These are phyloP conservation scores for Pisolithus marmoratus DNA, from an alignment of 768 basidiomycete genomes.

Conservation along the genomic window DNA sequence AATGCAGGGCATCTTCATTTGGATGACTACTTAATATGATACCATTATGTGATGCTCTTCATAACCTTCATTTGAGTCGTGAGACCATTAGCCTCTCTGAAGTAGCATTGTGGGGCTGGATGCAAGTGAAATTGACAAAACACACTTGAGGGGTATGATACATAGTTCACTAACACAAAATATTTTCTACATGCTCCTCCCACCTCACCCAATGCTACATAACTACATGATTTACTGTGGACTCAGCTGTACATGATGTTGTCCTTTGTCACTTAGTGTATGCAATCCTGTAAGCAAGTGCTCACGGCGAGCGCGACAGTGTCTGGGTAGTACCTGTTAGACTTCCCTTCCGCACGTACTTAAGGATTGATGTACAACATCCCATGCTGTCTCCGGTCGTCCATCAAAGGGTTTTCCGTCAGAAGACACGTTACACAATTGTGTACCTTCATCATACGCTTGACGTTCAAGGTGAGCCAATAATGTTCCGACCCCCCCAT, in stretches of 20 bases:
- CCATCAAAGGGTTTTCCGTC: neutral
- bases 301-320: neutral
- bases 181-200: no score
- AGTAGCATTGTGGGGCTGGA: no score
- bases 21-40: no score
- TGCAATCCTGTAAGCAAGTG: no score
- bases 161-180: no score
- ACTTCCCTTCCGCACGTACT: neutral
- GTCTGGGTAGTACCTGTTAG: neutral
- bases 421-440: neutral
- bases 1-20: no score
- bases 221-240: neutral
- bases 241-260: neutral
- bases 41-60: no score
- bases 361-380: neutral
- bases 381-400: neutral
- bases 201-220: no score
- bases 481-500: neutral
- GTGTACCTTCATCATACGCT: neutral
- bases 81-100: no score
- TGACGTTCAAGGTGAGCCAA: neutral
- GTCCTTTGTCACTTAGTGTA: neutral
- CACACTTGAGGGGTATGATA: no score
- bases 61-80: no score
- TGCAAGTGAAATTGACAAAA: no score